phyloP scores from a whole-genome alignment of 2,329 filamentous ascomycete genomes.

The Aureobasidium sp. region DNA sequence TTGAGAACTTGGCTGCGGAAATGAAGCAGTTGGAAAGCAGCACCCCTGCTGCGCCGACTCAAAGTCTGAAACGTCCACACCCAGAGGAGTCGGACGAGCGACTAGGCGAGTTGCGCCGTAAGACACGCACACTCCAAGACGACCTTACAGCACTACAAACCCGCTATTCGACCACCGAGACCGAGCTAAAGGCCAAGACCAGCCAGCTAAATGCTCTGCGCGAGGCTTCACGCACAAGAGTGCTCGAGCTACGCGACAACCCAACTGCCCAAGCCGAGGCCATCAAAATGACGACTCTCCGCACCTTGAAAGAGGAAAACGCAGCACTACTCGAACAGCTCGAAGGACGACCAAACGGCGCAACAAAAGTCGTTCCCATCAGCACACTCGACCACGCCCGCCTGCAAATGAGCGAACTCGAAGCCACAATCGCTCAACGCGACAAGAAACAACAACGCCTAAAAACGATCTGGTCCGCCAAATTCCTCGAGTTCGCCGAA shows the following conservation, averaged over 20 bases:
- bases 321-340: constrained; percentile 70
- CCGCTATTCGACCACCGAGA: constrained; percentile 60
- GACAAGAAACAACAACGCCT: constrained; percentile 80
- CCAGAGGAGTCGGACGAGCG: constrained; percentile 55
- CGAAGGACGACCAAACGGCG: constrained; percentile 30
- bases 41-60: constrained; percentile 42
- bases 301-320: constrained; percentile 74
- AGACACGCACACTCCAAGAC: constrained; percentile 78
- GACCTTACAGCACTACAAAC: constrained; percentile 63
- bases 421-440: constrained; percentile 45
- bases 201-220: constrained; percentile 63
- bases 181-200: constrained; percentile 63
- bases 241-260: constrained; percentile 84
- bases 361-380: constrained; percentile 60
- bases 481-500: constrained; percentile 90
- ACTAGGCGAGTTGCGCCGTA: constrained; percentile 74
- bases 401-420: constrained; percentile 59
- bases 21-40: constrained; percentile 56
- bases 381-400: constrained; percentile 70
- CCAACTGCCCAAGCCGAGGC: constrained; percentile 80
- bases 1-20: constrained; percentile 65
- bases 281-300: constrained; percentile 72
- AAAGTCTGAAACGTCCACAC: constrained; percentile 34
- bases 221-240: constrained; percentile 64
- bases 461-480: constrained; percentile 86